phyloP scores from a whole-genome alignment of 129 eudicot species.

The Solidago caesia region DNA sequence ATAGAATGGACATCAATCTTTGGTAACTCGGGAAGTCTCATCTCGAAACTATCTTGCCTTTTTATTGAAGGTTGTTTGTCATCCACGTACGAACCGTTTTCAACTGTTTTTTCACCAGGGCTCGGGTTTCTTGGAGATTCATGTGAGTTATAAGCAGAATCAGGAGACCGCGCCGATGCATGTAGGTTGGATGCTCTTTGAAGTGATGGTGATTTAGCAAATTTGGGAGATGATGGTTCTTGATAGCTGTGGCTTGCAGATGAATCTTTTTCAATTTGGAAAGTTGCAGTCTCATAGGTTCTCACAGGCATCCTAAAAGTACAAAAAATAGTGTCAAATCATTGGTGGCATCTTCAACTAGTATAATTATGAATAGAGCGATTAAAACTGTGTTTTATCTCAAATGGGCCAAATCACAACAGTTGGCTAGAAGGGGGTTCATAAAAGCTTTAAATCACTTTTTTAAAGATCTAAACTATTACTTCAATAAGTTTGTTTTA shows the following conservation, averaged over 20 bases:
- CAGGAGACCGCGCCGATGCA: conserved; percentile 56
- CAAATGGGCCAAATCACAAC: neutral
- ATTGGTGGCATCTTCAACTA: neutral
- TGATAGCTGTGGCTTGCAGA: conserved; percentile 65
- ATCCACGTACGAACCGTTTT: conserved; percentile 64
- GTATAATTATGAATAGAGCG: neutral
- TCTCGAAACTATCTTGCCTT: conserved; percentile 94
- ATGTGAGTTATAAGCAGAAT: conserved; percentile 58
- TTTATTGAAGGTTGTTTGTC: conserved; percentile 79
- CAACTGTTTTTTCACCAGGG: conserved; percentile 70
- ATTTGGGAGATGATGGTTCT: conserved; percentile 90
- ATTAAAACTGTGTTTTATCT: neutral
- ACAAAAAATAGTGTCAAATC: conserved; percentile 17
- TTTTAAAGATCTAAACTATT: too few species aligned
- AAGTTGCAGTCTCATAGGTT: conserved; percentile 57
- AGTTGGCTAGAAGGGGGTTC: conserved; percentile 2
- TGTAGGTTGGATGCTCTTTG: conserved; percentile 73
- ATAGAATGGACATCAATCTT: conserved; percentile 79
- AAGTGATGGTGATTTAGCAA: conserved; percentile 91
- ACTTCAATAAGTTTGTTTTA: too few species aligned
- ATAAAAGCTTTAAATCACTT: neutral
- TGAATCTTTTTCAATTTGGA: conserved; percentile 86
- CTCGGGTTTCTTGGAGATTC: conserved; percentile 78
- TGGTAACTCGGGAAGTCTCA: conserved; percentile 85
- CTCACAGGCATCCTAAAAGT: conserved; percentile 81